Conservation (phyloP, 129 eudicot genomes). For the Flaveria sonorensis region DNA sequence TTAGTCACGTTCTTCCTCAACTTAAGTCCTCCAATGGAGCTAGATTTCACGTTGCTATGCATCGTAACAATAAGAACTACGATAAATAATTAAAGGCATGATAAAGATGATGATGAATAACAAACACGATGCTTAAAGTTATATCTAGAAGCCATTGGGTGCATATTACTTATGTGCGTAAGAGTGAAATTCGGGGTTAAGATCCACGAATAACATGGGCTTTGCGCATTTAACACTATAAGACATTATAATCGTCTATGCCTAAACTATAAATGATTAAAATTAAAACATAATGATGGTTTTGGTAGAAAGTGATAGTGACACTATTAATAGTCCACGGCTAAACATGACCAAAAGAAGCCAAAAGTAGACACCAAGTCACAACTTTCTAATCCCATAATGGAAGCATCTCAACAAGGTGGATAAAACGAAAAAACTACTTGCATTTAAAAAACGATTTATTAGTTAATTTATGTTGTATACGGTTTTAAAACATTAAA, state of each 20-base stretch:
- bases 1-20: no score
- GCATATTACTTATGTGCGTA: neutral
- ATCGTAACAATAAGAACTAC: no score
- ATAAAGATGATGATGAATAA: no score
- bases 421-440: neutral
- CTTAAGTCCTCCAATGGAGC: no score
- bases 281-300: neutral
- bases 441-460: neutral
- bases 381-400: neutral
- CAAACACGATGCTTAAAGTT: no score
- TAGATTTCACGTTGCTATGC: no score
- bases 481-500: neutral
- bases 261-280: no score
- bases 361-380: neutral
- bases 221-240: neutral
- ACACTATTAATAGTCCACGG: neutral
- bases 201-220: neutral
- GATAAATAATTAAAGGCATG: no score
- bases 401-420: neutral
- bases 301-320: neutral
- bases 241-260: neutral
- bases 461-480: no score
- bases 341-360: neutral
- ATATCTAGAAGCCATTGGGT: no score
- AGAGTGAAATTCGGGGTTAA: neutral